Base-by-base conservation (phyloP, 768 basidiomycete species). In the Sistotremastrum niveocremeum region DNA sequence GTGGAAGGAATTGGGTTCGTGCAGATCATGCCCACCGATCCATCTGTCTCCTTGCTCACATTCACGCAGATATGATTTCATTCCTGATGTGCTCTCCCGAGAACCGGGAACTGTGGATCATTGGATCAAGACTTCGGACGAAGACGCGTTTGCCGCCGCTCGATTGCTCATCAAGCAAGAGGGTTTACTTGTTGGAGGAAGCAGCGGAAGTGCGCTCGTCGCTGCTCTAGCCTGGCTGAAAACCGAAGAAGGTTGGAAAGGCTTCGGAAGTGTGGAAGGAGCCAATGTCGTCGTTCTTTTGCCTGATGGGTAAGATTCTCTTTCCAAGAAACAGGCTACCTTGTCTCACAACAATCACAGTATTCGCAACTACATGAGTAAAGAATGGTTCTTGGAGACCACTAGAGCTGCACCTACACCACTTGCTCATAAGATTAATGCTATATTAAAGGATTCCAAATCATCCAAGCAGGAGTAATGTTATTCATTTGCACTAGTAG, bases 351-450 rank as follows among this genome's bases (percentile, higher is more conserved):
- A n/a, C 29, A 32, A 11, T 35, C 42, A 29, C 51, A 89, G 91
- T 1, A 79, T 95, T 46, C 75, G 90, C 54, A 94, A 94, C 60
- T 94, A 94, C 58, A 91, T 94, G 78, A 84, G 83, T 65, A 93
- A 90, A 57, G 74, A 80, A 7, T 94, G 90, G 90, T 93, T 93
- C 65, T 62, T 89, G 51, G 69, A 79, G 50, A 76, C 79, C 4
- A 61, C 81, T 52, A 62, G 70, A 37, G 62, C 68, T 0, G 71
- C 75, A 48, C 71, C 74, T 1, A 72, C 81, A 3, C 65, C 71
- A 4, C 65, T 81, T 33, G 71, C 77, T 12, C 58, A 60, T 3
- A 59, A 59, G 29, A 81, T 84, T 51, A 58, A 70, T 0, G 52
- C 60, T 12, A 57, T 69, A 10, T 53, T 74, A 39, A 57, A 57